Evolutionary conservation across 2,329 filamentous ascomycete species (phyloP).

Genomic region (Hymenoscyphus occultus): DNA sequence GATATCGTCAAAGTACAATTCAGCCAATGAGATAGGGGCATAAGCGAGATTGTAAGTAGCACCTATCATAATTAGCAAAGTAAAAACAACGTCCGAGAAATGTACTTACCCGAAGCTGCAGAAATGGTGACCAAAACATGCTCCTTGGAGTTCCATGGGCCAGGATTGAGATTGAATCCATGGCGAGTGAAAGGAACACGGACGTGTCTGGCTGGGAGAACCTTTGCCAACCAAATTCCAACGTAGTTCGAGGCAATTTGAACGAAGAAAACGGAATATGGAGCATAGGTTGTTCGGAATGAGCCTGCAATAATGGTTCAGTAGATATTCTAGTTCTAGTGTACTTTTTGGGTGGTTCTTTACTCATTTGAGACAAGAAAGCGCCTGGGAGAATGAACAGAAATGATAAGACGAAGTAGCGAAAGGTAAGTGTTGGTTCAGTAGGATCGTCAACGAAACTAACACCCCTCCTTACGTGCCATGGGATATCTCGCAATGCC

Average conservation of each 20-base stretch:
- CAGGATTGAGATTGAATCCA: constrained; percentile 40
- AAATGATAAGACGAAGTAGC: constrained; percentile 54
- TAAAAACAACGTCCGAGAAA: not conserved
- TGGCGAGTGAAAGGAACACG: constrained; percentile 40
- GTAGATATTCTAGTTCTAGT: too few species aligned
- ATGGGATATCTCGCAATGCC: constrained; percentile 51
- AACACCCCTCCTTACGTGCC: constrained; percentile 54
- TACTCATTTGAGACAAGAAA: constrained; percentile 54
- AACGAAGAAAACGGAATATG: constrained; percentile 60
- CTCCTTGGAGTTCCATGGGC: constrained; percentile 33
- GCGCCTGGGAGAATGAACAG: constrained; percentile 56
- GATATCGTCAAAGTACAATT: constrained; percentile 53
- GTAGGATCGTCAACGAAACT: constrained; percentile 55
- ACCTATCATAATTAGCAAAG: constrained; percentile 23
- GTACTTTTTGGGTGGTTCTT: constrained; percentile 19
- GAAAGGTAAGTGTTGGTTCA: constrained; percentile 56
- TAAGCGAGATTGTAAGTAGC: constrained; percentile 52
- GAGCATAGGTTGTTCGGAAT: constrained; percentile 52
- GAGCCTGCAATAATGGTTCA: not conserved
- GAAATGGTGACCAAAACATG: constrained; percentile 42
- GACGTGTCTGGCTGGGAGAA: constrained; percentile 46
- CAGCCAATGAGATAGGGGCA: constrained; percentile 51
- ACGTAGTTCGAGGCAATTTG: constrained; percentile 49
- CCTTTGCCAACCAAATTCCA: constrained; percentile 43
- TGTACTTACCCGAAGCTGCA: constrained; percentile 43